These are phyloP conservation scores for Sclerotinia nivalis DNA, from an alignment of 2,329 filamentous ascomycete genomes.

Conservation along the genomic window DNA sequence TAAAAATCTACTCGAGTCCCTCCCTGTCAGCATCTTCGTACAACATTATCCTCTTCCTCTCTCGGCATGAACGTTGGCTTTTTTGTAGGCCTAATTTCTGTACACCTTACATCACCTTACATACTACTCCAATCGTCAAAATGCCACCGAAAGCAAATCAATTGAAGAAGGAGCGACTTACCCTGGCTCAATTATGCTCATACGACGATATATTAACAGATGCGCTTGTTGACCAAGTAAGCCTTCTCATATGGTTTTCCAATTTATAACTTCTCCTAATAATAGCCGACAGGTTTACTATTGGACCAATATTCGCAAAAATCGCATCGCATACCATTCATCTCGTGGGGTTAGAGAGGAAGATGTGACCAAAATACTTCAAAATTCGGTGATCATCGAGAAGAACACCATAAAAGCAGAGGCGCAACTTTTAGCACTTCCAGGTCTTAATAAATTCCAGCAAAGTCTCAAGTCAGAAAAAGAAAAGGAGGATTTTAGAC, in stretches of 20 bases:
- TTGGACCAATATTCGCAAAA: slow-evolving; percentile 96
- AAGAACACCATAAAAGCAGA: slow-evolving; percentile 73
- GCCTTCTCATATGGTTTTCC: slow-evolving; percentile 42
- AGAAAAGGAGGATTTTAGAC: slow-evolving; percentile 83
- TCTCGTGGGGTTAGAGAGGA: slow-evolving; percentile 74
- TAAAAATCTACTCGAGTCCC: slow-evolving; percentile 1
- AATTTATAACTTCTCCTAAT: slow-evolving; percentile 12
- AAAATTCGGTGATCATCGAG: slow-evolving; percentile 68
- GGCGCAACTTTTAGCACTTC: slow-evolving; percentile 67
- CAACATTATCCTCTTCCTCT: not conserved
- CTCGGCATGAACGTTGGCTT: slow-evolving; percentile 8
- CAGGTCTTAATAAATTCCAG: slow-evolving; percentile 72
- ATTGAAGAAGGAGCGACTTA: slow-evolving; percentile 70
- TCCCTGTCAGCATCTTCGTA: not conserved
- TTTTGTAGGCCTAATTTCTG: not conserved
- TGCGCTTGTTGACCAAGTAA: slow-evolving; percentile 89
- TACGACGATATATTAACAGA: slow-evolving; percentile 98
- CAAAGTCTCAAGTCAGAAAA: slow-evolving; percentile 68
- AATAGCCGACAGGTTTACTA: slow-evolving; percentile 71
- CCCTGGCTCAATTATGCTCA: slow-evolving; percentile 80
- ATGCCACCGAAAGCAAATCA: slow-evolving; percentile 49
- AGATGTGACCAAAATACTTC: slow-evolving; percentile 61
- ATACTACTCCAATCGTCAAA: slow-evolving; percentile 23
- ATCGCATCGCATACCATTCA: slow-evolving; percentile 80
- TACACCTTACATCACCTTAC: not conserved